A percentile compares a stretch with the other conserved stretches of the same genome.
These are phyloP conservation scores for Gamarada debralockiae DNA, from an alignment of 495 filamentous ascomycete species.

Conservation along the genomic window DNA sequence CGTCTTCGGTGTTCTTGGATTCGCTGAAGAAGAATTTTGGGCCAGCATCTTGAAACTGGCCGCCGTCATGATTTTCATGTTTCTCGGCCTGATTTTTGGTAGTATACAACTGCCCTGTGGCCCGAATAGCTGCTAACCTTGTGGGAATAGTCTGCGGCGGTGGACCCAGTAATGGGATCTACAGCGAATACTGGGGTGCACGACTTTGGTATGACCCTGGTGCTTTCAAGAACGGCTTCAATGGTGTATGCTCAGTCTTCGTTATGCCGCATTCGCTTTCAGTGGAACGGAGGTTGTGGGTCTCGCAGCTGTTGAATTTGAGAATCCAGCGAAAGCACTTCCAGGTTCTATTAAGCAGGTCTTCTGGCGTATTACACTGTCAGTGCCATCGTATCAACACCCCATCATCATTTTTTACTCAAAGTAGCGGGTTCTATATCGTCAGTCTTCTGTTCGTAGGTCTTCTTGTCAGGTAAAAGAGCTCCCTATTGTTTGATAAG, in stretches of 20 bases:
- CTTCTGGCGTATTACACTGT: constrained; percentile 70
- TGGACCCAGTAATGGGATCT: neutral
- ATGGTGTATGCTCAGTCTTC: constrained; percentile 63
- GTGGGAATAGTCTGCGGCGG: constrained; percentile 59
- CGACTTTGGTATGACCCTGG: constrained; percentile 26
- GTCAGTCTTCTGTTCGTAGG: constrained; percentile 58
- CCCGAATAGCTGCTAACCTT: constrained; percentile 70
- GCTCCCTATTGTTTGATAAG: constrained; percentile 54
- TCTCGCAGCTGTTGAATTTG: constrained; percentile 81
- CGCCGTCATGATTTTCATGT: constrained; percentile 86
- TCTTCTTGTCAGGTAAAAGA: constrained; percentile 42
- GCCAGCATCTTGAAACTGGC: constrained; percentile 82
- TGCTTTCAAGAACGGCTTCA: constrained; percentile 65
- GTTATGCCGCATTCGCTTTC: constrained; percentile 78
- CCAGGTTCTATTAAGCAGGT: constrained; percentile 75
- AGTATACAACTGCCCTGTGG: constrained; percentile 61
- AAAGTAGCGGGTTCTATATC: constrained; percentile 79
- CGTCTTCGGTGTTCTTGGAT: constrained; percentile 78
- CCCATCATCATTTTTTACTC: neutral
- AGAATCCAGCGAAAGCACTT: constrained; percentile 73
- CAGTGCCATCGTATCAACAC: no score
- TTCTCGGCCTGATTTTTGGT: constrained; percentile 76
- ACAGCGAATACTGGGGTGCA: neutral
- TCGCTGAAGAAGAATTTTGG: constrained; percentile 85
- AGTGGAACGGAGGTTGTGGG: constrained; percentile 89